Evolutionary conservation across 495 filamentous ascomycete genomes (phyloP).

Genomic region (Neurospora sp.): DNA sequence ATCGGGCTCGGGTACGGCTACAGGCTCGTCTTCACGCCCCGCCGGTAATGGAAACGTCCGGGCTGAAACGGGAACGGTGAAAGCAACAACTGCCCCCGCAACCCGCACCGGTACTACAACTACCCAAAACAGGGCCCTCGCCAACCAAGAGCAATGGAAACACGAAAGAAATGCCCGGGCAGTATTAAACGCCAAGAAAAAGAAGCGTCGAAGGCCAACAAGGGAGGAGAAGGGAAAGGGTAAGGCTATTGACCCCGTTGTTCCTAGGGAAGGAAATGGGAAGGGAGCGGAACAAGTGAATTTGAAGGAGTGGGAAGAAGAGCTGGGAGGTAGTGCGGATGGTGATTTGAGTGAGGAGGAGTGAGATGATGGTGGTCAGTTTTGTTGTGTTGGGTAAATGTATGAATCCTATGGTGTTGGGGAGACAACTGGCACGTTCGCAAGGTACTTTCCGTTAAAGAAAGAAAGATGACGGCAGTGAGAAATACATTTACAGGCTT

Average conservation of each 20-base stretch:
- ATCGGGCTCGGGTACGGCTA: background rate
- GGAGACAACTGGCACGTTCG: background rate
- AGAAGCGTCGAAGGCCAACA: background rate
- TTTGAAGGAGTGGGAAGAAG: background rate
- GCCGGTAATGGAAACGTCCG: background rate
- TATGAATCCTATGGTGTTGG: background rate
- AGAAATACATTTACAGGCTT: background rate
- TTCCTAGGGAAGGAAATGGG: accelerated
- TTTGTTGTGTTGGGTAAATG: background rate
- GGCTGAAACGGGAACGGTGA: background rate
- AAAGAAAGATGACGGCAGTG: too few species aligned
- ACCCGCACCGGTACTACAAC: too few species aligned
- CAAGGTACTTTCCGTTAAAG: background rate
- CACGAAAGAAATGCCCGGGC: background rate
- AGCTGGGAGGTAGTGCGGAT: background rate
- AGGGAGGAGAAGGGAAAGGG: background rate
- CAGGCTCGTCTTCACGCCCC: background rate
- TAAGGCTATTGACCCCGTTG: background rate
- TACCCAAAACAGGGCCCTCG: background rate
- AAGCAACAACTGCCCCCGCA: background rate
- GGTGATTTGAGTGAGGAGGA: background rate
- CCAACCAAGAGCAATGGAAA: background rate
- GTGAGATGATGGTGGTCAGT: too few species aligned
- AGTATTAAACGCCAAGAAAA: background rate
- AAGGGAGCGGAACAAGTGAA: background rate